These are phyloP conservation scores for Leptoxyphium fumago DNA, from an alignment of 2,329 filamentous ascomycete species.

Conservation along the genomic window DNA sequence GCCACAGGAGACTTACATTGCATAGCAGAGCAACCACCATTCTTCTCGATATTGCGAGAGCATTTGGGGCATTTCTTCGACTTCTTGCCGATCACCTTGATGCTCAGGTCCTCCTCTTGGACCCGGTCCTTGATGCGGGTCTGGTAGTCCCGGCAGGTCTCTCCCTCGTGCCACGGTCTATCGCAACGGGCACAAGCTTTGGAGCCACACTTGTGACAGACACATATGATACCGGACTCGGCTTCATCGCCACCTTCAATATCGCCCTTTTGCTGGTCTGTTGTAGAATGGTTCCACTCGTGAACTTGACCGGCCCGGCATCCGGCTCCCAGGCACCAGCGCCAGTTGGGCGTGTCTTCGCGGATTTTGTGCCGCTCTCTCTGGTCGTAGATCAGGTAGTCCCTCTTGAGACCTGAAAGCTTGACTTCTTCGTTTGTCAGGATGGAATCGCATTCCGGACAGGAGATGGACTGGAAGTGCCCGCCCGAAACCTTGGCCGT, in stretches of 20 bases:
- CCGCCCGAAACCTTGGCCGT: constrained; percentile 11
- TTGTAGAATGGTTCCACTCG: neutral
- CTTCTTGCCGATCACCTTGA: constrained; percentile 7
- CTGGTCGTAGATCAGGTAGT: constrained; percentile 26
- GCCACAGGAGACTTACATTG: constrained; percentile 7
- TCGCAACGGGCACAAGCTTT: constrained; percentile 18
- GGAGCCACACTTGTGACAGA: constrained; percentile 15
- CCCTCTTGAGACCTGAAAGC: constrained; percentile 28
- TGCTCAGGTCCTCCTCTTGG: constrained; percentile 13
- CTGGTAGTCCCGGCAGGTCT: constrained; percentile 21
- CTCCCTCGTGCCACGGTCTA: constrained; percentile 16
- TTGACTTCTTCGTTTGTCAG: constrained; percentile 33
- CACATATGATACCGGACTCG: constrained; percentile 4
- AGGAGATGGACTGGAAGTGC: constrained; percentile 23
- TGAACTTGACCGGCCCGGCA: neutral
- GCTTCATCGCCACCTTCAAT: neutral
- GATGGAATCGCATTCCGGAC: constrained; percentile 34
- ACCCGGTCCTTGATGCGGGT: constrained; percentile 8
- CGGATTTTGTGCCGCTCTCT: constrained; percentile 11
- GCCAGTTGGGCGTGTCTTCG: constrained; percentile 14
- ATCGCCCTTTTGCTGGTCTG: neutral
- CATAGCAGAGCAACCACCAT: constrained; percentile 19
- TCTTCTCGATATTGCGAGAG: constrained; percentile 15
- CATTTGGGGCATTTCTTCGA: constrained; percentile 19
- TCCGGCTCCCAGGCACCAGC: constrained; percentile 14